Evolutionary conservation across 352 stramenopile genomes (phyloP), one percentile per base, ranked within the genome.

Genomic region (Phytophthora palmivora): DNA sequence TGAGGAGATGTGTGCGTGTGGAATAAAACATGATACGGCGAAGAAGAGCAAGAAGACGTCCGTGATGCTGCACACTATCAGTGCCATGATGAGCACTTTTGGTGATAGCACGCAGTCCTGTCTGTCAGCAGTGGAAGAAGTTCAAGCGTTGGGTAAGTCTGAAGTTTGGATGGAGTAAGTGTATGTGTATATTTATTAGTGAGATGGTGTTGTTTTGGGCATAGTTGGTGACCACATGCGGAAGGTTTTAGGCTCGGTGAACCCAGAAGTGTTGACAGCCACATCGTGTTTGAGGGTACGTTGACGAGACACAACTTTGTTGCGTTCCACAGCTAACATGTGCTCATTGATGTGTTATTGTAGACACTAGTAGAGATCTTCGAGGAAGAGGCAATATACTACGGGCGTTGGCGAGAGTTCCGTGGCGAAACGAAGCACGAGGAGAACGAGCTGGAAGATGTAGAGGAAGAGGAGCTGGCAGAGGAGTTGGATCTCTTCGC

Each of bases 401-500:
- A 95, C 42, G 82, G 83, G n/a, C 81, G 87, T 21, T 95, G 84
- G 87, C 70, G 86, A 36, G 87, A 95, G 53, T 95, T 95, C 46
- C 82, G 81, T 15, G 72, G 78, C 26, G 80, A 93, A 47, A 91
- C 83, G 7, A 95, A 95, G 33, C 74, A 89, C 54, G 76, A 91
- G 42, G 76, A 89, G 48, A 82, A 89, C 30, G 84, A 92, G 26
- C 59, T 90, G n/a, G 87, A 94, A 43, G 82, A 84, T 38, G 80
- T 92, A 1, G 83, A 94, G 18, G 83, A 93, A 54, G 87, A 95
- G 28, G 79, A 94, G 26, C 72, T 94, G 4, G 87, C 84, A 6
- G 87, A 95, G 11, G 87, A 95, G 42, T 70, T 95, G n/a, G 84
- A 95, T 43, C 63, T 94, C 32, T 92, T 94, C 56, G 87, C 87